phyloP scores from a whole-genome alignment of 257 asterid species.

The Verbascum thapsus region DNA sequence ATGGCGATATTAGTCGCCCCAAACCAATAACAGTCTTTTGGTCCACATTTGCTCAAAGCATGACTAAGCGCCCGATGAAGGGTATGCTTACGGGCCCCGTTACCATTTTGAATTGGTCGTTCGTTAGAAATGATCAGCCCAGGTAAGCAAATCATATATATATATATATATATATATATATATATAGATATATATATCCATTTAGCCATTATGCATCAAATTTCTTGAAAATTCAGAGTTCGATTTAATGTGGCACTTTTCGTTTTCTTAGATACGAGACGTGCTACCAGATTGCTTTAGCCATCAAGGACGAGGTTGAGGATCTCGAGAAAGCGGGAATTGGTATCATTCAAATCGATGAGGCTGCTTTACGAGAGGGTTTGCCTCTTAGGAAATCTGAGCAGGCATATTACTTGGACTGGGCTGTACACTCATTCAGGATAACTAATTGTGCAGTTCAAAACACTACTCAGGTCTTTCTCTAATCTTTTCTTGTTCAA shows the following conservation, averaged over 20 bases:
- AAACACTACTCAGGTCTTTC: slow-evolving; percentile 66
- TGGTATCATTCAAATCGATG: slow-evolving; percentile 72
- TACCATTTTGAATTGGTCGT: slow-evolving; percentile 88
- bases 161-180: too few relatives aligned
- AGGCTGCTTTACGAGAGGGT: slow-evolving; percentile 90
- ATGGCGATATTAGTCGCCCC: slow-evolving; percentile 91
- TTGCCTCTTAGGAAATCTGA: slow-evolving; percentile 77
- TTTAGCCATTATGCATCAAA: neutral
- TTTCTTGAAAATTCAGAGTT: neutral
- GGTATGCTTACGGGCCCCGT: slow-evolving; percentile 98
- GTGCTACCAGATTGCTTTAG: slow-evolving; percentile 82
- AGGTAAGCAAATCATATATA: slow-evolving; percentile 45
- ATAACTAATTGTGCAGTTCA: slow-evolving; percentile 61
- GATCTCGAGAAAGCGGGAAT: slow-evolving; percentile 79
- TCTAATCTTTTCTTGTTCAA: neutral
- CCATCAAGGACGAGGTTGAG: slow-evolving; percentile 81
- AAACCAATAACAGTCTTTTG: slow-evolving; percentile 86
- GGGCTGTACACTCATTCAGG: slow-evolving; percentile 90
- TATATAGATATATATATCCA: too few relatives aligned
- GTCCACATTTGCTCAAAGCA: slow-evolving; percentile 78
- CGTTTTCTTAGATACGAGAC: slow-evolving; percentile 58
- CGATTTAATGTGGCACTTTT: slow-evolving; percentile 11
- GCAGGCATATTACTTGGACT: slow-evolving; percentile 71
- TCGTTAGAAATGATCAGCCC: slow-evolving; percentile 84
- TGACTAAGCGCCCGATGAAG: slow-evolving; percentile 86